phyloP scores from a whole-genome alignment of 495 filamentous ascomycete species.

The Hypomontagnella monticulosa region DNA sequence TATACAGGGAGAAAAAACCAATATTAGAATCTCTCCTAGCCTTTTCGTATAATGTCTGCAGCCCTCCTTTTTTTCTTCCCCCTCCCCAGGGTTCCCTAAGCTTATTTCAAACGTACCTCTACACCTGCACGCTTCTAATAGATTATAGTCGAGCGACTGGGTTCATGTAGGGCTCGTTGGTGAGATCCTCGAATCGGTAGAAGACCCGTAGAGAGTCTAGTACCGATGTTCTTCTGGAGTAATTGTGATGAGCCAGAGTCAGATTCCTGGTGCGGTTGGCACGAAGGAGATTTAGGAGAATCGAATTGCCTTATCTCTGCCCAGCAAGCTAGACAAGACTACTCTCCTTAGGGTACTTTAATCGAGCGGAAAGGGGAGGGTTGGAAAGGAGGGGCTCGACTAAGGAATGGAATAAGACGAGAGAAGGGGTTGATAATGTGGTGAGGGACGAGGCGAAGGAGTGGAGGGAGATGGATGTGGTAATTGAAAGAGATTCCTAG shows the following conservation, averaged over 20 bases:
- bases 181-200: conserved; percentile 48
- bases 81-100: neutral
- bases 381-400: conserved; percentile 52
- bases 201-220: conserved; percentile 44
- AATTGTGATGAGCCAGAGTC: conserved; percentile 46
- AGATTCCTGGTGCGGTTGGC: conserved; percentile 48
- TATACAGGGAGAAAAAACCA: conserved; percentile 47
- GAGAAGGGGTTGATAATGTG: neutral
- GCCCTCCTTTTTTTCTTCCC: conserved; percentile 4
- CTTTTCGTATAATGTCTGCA: conserved; percentile 5
- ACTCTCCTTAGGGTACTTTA: conserved; percentile 46
- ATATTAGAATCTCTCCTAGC: conserved; percentile 43
- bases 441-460: conserved; percentile 20
- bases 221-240: conserved; percentile 46
- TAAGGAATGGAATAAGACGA: conserved; percentile 51
- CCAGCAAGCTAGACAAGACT: conserved; percentile 43
- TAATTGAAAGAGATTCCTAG: conserved; percentile 44
- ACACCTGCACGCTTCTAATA: conserved; percentile 47
- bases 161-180: conserved; percentile 44
- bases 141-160: conserved; percentile 47
- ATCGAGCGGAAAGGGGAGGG: conserved; percentile 44
- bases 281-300: conserved; percentile 40
- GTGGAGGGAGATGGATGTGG: conserved; percentile 41
- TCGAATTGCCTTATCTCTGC: conserved; percentile 40
- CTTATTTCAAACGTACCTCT: conserved; percentile 42